Percentiles rank a stretch among this genome's conserved stretches.
These are phyloP conservation scores for Lindgomyces ingoldianus DNA, from an alignment of 495 filamentous ascomycete genomes.

Conservation along the genomic window DNA sequence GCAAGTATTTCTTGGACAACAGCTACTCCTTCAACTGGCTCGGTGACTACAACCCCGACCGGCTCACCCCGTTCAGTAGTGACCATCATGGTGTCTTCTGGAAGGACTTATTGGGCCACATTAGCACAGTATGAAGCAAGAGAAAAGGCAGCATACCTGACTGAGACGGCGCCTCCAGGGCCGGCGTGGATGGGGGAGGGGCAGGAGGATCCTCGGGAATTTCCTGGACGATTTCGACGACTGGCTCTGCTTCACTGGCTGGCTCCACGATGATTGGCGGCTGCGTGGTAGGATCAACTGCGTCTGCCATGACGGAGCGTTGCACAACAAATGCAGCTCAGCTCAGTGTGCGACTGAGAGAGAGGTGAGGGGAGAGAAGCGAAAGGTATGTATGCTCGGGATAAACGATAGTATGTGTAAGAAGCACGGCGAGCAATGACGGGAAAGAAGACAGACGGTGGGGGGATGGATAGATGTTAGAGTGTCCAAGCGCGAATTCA, in stretches of 20 bases:
- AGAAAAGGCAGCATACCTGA: neutral
- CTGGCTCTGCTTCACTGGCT: conserved; percentile 12
- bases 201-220: conserved; percentile 6
- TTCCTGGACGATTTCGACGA: neutral
- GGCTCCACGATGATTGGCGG: conserved; percentile 7
- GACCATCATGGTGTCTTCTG: conserved; percentile 14
- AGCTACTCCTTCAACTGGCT: conserved; percentile 3
- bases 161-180: conserved; percentile 14
- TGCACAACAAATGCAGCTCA: neutral
- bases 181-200: conserved; percentile 21
- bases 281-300: neutral
- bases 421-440: conserved; percentile 9
- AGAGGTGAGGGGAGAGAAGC: conserved; percentile 1
- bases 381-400: conserved; percentile 9
- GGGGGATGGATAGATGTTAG: neutral
- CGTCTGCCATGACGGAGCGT: conserved; percentile 3
- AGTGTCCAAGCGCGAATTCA: neutral
- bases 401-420: conserved; percentile 2
- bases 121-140: neutral
- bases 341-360: conserved; percentile 9
- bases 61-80: conserved; percentile 9
- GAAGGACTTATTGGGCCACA: neutral
- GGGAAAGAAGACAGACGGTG: neutral
- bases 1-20: neutral
- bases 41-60: neutral